phyloP scores from a whole-genome alignment of 1,284 basidiomycete species.

The Coniferiporia weirii region DNA sequence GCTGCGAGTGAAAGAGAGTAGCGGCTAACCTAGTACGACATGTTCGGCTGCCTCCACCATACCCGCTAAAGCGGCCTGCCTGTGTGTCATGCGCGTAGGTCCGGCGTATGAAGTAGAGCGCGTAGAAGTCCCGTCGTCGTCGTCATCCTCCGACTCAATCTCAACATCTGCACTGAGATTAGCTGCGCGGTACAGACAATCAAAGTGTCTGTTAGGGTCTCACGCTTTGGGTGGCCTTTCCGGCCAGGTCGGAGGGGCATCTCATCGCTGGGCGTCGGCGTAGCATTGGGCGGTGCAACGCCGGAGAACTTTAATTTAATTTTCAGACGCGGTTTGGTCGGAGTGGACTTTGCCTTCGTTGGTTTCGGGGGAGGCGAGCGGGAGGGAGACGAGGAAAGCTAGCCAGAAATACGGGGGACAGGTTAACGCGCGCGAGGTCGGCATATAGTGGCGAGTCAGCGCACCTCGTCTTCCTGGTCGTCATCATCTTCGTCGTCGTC shows the following conservation, averaged over 20 bases:
- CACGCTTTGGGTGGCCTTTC: constrained; percentile 24
- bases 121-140: constrained; percentile 31
- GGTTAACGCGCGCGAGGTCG: background rate
- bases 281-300: constrained; percentile 35
- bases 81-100: constrained; percentile 51
- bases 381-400: constrained; percentile 11
- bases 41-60: constrained; percentile 56
- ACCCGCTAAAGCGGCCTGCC: constrained; percentile 67
- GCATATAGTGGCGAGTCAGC: constrained; percentile 10
- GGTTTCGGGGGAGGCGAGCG: constrained; percentile 10
- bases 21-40: constrained; percentile 48
- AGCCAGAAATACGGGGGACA: background rate
- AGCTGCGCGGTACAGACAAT: constrained; percentile 1
- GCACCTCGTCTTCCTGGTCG: constrained; percentile 23
- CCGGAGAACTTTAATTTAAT: constrained; percentile 60
- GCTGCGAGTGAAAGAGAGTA: background rate
- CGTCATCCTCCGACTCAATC: constrained; percentile 46
- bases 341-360: constrained; percentile 14
- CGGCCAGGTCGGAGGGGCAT: constrained; percentile 25
- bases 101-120: constrained; percentile 29
- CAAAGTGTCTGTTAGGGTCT: background rate
- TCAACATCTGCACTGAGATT: constrained; percentile 41
- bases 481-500: constrained; percentile 29
- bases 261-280: constrained; percentile 31
- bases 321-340: constrained; percentile 43